These are phyloP conservation scores for Backusella tarrabulga DNA, from an alignment of 192 early-diverging fungal species.

Conservation along the genomic window DNA sequence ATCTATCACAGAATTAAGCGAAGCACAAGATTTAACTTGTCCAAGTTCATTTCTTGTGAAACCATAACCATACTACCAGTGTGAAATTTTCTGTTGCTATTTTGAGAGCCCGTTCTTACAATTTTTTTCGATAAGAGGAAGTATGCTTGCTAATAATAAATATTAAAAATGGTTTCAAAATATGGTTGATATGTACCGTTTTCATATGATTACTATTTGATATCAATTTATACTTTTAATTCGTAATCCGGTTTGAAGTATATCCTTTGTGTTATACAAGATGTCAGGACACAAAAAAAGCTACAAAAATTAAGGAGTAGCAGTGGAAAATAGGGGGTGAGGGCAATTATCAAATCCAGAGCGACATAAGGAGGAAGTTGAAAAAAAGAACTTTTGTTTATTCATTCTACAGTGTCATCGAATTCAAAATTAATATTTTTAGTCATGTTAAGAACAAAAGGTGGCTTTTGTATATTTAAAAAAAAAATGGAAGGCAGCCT, in stretches of 20 bases:
- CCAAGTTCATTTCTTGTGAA: neutral
- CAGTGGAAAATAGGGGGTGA: neutral
- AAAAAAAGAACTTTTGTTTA: neutral
- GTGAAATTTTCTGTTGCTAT: neutral
- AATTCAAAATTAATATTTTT: conserved; percentile 1
- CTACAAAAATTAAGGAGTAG: neutral
- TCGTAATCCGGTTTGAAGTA: neutral
- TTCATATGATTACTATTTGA: neutral
- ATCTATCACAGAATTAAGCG: too few relatives aligned
- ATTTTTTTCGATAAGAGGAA: neutral
- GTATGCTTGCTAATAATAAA: neutral
- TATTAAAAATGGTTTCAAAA: neutral
- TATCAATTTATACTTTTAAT: neutral
- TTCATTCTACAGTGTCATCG: neutral
- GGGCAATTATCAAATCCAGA: neutral
- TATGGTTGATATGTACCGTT: neutral
- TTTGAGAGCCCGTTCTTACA: neutral
- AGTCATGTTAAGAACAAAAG: neutral
- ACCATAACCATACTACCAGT: neutral
- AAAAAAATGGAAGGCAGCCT: neutral
- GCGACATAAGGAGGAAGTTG: neutral
- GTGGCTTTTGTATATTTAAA: neutral
- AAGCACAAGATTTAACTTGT: neutral
- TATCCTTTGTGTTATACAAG: neutral
- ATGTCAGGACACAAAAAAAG: neutral